Percentiles rank a stretch among this genome's conserved stretches.
phyloP scores from a whole-genome alignment of 176 grass and related monocot genomes.

The Eremochloa ophiuroides region DNA sequence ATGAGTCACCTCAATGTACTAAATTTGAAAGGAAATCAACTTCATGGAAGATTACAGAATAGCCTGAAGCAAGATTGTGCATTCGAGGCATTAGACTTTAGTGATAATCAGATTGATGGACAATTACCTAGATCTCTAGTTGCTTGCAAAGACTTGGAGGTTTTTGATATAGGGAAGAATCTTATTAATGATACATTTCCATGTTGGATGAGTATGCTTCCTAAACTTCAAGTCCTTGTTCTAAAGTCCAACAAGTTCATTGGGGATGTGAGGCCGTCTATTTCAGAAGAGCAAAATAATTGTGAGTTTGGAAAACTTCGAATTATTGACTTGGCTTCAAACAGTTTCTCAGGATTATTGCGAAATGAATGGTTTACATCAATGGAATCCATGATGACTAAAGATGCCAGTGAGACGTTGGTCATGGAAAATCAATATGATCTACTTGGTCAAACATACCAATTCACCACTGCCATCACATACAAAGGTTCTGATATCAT shows the following conservation, averaged over 20 bases:
- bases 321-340: slow-evolving; percentile 27
- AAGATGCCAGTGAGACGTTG: background rate
- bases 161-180: slow-evolving; percentile 37
- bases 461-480: slow-evolving; percentile 30
- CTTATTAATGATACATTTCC: slow-evolving; percentile 21
- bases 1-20: background rate
- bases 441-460: background rate
- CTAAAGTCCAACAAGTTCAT: slow-evolving; percentile 24
- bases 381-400: slow-evolving; percentile 21
- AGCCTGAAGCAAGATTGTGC: background rate
- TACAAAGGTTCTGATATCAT: background rate
- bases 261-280: background rate
- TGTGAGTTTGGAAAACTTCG: slow-evolving; percentile 3
- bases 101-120: slow-evolving; percentile 26
- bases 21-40: slow-evolving; percentile 27
- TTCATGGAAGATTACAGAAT: slow-evolving; percentile 8
- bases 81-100: slow-evolving; percentile 22
- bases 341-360: slow-evolving; percentile 23
- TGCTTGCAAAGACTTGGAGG: slow-evolving; percentile 14
- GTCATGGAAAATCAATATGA: slow-evolving; percentile 22
- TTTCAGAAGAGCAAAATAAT: background rate
- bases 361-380: slow-evolving; percentile 4
- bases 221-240: slow-evolving; percentile 39
- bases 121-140: slow-evolving; percentile 26
- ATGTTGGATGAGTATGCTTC: slow-evolving; percentile 34